phyloP scores from a whole-genome alignment of 257 asterid genomes.

The Nicotiana attenuata region DNA sequence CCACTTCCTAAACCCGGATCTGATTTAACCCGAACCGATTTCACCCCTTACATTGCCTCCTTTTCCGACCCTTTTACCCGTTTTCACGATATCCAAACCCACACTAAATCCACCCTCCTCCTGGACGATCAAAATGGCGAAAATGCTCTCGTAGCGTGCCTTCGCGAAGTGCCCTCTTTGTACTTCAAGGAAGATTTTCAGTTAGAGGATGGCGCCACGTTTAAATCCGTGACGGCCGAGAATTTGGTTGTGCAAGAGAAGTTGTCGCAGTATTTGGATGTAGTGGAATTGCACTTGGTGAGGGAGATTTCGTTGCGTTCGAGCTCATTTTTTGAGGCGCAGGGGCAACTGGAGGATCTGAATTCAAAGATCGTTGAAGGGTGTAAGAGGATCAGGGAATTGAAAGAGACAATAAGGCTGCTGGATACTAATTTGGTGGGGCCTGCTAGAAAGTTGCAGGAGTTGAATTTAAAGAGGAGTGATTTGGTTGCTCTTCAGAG shows the following conservation, averaged over 20 bases:
- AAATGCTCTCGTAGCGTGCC: constrained; percentile 91
- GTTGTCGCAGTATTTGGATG: constrained; percentile 94
- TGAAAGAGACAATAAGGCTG: constrained; percentile 85
- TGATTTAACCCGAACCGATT: constrained; percentile 66
- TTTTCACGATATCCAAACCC: constrained; percentile 79
- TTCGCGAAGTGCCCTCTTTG: constrained; percentile 88
- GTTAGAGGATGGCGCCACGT: constrained; percentile 89
- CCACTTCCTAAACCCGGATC: constrained; percentile 63
- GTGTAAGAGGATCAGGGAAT: constrained; percentile 72
- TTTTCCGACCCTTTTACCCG: constrained; percentile 65
- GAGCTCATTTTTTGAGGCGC: constrained; percentile 90
- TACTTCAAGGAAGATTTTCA: constrained; percentile 88
- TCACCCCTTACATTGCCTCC: constrained; percentile 53
- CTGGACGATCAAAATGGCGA: constrained; percentile 44
- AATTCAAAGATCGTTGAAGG: constrained; percentile 75
- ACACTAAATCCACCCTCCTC: constrained; percentile 45
- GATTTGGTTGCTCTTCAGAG: constrained; percentile 72
- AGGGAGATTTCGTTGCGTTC: constrained; percentile 93
- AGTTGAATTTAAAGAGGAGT: constrained; percentile 56
- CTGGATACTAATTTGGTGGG: constrained; percentile 80
- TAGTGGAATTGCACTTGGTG: constrained; percentile 93
- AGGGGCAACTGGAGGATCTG: constrained; percentile 87
- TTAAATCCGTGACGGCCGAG: constrained; percentile 73
- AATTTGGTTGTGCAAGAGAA: constrained; percentile 84
- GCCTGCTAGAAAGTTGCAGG: constrained; percentile 81